A percentile compares a stretch with the other conserved stretches of the same genome.
These are phyloP conservation scores for Jasminum sambac DNA, from an alignment of 257 asterid species.

Conservation along the genomic window DNA sequence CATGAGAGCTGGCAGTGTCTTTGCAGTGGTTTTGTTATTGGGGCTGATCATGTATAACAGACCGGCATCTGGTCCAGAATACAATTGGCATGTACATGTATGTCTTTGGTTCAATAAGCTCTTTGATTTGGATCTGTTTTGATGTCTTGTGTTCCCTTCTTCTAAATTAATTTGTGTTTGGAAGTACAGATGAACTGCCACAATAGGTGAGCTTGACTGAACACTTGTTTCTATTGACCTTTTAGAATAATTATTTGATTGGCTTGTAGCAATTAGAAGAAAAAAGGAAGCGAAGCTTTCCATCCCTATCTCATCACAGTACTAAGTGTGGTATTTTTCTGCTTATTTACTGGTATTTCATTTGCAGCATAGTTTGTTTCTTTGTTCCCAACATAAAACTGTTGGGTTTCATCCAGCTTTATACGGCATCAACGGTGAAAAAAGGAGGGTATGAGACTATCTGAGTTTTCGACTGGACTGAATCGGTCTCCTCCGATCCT, in stretches of 20 bases:
- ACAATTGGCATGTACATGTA: not conserved
- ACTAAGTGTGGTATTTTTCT: not conserved
- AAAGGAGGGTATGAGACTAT: slow-evolving; percentile 60
- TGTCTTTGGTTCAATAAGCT: not conserved
- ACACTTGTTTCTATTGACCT: not conserved
- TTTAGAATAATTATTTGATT: not conserved
- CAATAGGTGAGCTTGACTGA: not conserved
- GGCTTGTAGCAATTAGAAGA: not conserved
- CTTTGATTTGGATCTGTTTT: not conserved
- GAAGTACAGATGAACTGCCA: not conserved
- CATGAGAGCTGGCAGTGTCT: not conserved
- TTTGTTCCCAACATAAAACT: not conserved
- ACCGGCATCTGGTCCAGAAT: not conserved
- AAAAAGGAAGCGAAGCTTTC: not conserved
- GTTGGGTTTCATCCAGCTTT: slow-evolving; percentile 48
- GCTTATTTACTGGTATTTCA: not conserved
- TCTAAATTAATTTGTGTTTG: not conserved
- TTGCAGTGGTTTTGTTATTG: not conserved
- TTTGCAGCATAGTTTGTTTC: slow-evolving; percentile 7
- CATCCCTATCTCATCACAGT: not conserved
- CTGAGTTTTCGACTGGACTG: slow-evolving; percentile 40
- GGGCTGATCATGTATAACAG: not conserved
- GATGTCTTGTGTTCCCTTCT: not conserved
- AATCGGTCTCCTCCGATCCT: slow-evolving; percentile 65
- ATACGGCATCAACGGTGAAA: slow-evolving; percentile 74